Evolutionary conservation across 2,329 filamentous ascomycete genomes (phyloP).

Genomic region (Colletotrichum agaves): DNA sequence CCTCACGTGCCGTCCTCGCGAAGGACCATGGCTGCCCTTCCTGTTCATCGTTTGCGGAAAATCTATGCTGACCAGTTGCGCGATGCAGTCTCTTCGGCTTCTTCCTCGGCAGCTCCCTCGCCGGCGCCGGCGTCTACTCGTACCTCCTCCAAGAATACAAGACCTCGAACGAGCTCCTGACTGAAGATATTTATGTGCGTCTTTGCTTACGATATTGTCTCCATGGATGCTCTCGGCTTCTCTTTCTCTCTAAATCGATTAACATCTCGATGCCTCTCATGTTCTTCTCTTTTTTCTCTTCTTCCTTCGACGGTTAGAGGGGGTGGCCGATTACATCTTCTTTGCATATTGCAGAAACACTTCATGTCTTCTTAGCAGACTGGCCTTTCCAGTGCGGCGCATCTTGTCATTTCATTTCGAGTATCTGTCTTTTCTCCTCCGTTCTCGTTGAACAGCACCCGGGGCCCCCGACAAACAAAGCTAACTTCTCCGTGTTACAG

Average conservation of each 20-base stretch:
- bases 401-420: not conserved
- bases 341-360: slow-evolving; percentile 4
- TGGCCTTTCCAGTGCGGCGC: slow-evolving; percentile 15
- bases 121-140: slow-evolving; percentile 86
- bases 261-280: not conserved
- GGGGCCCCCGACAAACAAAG: slow-evolving; percentile 7
- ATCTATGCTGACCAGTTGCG: not conserved
- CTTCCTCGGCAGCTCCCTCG: slow-evolving; percentile 82
- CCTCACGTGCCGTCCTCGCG: not conserved
- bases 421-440: not conserved
- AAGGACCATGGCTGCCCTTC: not conserved
- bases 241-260: not conserved
- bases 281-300: slow-evolving; percentile 21
- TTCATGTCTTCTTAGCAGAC: slow-evolving; percentile 7
- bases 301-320: slow-evolving; percentile 18
- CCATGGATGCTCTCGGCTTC: not conserved
- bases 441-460: not conserved
- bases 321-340: not conserved
- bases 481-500: slow-evolving; percentile 55
- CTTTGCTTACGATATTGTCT: slow-evolving; percentile 50
- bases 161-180: slow-evolving; percentile 90
- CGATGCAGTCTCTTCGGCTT: slow-evolving; percentile 84
- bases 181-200: slow-evolving; percentile 95
- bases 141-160: slow-evolving; percentile 96
- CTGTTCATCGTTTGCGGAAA: not conserved